Evolutionary conservation across 805 yeast species (phyloP), one percentile per base, ranked within the genome.

Genomic region (Maudiozyma saulgeensis): DNA sequence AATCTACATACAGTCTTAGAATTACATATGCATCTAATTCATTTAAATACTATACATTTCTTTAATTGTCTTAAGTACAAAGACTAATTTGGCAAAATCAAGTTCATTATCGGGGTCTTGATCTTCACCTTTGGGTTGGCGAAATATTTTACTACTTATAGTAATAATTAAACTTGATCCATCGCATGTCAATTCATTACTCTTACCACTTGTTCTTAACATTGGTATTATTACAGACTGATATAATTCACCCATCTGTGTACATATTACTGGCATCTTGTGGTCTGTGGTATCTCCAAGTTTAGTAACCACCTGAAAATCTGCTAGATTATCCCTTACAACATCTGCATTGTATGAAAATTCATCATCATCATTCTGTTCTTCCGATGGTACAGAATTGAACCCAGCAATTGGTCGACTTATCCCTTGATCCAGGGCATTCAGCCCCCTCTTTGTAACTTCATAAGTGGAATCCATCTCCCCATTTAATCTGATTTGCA

Each of bases 401-500:
- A 42, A 41, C 2, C 60, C 61, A 3, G 60, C 62, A 21, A 58
- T 44, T 4, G 58, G 60, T 19, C 57, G 48, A 5, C 26, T 25
- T 9, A 49, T 35, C 4, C 41, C 40, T 8, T 53, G 52, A 12
- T 48, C 56, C 21, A 55, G 25, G 4, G 58, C 53, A 13, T 56
- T 49, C 19, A 64, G 41, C 2, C 67, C 67, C 44, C 56, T 56
- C 32, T 51, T 56, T 8, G 53, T 49, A 6, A 76, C 64, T 45
- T 74, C 78, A 51, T 72, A 73, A 1, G 80, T 75, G 18, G 78
- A 66, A 61, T 78, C 81, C 58, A 73, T 43, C 46, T 64, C 66
- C 4, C 68, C 68, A 52, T 64, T 58, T 26, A 56, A 50, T 21
- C 68, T 51, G 1, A 64, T 48, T 38, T 64, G 67, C 11, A 65